Evolutionary conservation across 2,329 filamentous ascomycete species (phyloP).

Genomic region (Trichoderma polysporum): DNA sequence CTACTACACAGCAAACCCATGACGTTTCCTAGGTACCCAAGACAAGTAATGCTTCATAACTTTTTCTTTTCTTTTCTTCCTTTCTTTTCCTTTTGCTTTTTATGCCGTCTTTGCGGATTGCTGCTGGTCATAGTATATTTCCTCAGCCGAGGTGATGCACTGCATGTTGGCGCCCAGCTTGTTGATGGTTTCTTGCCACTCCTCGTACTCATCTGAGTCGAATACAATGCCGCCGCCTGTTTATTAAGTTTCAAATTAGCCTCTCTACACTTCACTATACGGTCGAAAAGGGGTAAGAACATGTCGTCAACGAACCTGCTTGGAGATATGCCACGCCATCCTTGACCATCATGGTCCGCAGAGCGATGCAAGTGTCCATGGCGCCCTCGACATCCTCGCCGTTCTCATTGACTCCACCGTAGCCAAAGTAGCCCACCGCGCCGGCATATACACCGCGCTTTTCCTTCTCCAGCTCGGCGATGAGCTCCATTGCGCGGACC

Average conservation of each 20-base stretch:
- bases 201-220: conserved; percentile 89
- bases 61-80: not conserved
- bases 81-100: not conserved
- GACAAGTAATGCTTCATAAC: not conserved
- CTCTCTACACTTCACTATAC: not conserved
- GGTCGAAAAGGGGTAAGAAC: not conserved
- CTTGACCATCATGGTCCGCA: conserved; percentile 93
- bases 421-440: conserved; percentile 95
- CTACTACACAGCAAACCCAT: not conserved
- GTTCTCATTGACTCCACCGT: conserved; percentile 66
- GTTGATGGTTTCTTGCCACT: conserved; percentile 92
- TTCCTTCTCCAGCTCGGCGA: conserved; percentile 89
- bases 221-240: conserved; percentile 85
- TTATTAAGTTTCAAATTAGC: not conserved
- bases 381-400: conserved; percentile 70
- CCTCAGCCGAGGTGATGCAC: conserved; percentile 82
- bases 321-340: conserved; percentile 90
- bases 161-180: conserved; percentile 89
- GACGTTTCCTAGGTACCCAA: not conserved
- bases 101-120: conserved; percentile 24
- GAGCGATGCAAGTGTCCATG: conserved; percentile 82
- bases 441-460: conserved; percentile 95
- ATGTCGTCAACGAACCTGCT: conserved; percentile 46
- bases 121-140: conserved; percentile 49
- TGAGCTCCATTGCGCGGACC: conserved; percentile 94